Evolutionary conservation across 2,329 filamentous ascomycete genomes (phyloP).

Genomic region (Ophiostoma novo-ulmi): DNA sequence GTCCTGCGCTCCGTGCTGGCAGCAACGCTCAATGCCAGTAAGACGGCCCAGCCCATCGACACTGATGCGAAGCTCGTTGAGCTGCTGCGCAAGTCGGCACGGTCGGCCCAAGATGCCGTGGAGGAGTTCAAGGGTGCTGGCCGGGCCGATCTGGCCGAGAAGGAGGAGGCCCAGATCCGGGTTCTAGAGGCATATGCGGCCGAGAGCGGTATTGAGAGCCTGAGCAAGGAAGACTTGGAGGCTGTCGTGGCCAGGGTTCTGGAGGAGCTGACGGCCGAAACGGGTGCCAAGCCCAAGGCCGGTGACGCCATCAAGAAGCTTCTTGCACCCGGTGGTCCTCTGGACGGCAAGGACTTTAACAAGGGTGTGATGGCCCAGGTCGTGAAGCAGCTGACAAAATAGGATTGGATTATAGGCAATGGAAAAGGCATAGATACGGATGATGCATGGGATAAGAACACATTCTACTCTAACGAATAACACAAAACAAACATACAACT

Average conservation of each 20-base stretch:
- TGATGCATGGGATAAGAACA: background rate
- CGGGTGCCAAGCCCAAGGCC: conserved; percentile 36
- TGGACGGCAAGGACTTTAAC: conserved; percentile 62
- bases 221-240: conserved; percentile 56
- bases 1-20: conserved; percentile 66
- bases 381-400: conserved; percentile 47
- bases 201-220: conserved; percentile 52
- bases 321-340: conserved; percentile 44
- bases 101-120: conserved; percentile 53
- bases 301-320: conserved; percentile 62
- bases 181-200: conserved; percentile 62
- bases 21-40: conserved; percentile 68
- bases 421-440: background rate
- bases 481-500: background rate
- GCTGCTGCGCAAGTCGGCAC: conserved; percentile 60
- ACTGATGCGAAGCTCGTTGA: conserved; percentile 65
- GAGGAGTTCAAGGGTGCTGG: conserved; percentile 60
- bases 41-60: conserved; percentile 63
- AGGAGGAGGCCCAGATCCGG: conserved; percentile 61
- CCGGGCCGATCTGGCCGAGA: conserved; percentile 63
- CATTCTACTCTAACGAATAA: conserved; percentile 3
- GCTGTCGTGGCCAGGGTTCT: conserved; percentile 49
- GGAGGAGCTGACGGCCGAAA: conserved; percentile 44
- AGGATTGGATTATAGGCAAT: background rate
- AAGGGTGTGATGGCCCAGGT: conserved; percentile 55